Conservation (phyloP, 164 flowering plant genomes). For the Nelumbo lutea region DNA sequence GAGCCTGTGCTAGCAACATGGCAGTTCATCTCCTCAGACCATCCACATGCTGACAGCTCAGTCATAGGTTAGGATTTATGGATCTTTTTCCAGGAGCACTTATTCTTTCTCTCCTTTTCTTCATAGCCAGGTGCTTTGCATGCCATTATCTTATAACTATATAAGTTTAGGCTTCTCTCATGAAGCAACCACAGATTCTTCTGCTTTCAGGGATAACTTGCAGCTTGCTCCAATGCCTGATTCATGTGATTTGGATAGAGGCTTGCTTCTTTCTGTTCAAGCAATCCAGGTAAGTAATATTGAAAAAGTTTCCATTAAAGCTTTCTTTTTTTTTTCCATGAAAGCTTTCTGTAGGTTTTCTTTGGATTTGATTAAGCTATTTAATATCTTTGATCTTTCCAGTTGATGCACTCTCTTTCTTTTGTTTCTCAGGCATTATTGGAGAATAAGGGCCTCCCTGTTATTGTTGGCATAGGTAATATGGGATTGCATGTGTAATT, state of each 20-base stretch:
- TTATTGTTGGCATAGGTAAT: conserved; percentile 97
- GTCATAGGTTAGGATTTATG: conserved; percentile 33
- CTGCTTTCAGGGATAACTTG: conserved; percentile 73
- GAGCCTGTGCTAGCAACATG: conserved; percentile 86
- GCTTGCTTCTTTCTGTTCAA: conserved; percentile 95
- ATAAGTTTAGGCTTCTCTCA: conserved; percentile 47
- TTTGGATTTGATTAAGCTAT: neutral
- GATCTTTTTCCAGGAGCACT: conserved; percentile 3
- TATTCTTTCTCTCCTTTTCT: conserved; percentile 2
- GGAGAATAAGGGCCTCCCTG: conserved; percentile 92
- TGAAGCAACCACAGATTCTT: conserved; percentile 83
- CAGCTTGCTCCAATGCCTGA: conserved; percentile 97
- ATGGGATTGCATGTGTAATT: neutral
- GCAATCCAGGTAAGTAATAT: conserved; percentile 73
- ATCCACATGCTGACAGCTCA: conserved; percentile 35
- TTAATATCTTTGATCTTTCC: neutral
- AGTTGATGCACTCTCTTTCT: conserved; percentile 9
- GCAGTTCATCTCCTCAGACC: conserved; percentile 65
- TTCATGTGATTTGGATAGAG: conserved; percentile 90
- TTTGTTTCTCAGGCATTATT: conserved; percentile 72
- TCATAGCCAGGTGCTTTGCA: neutral
- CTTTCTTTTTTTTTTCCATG: neutral
- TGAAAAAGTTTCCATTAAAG: conserved; percentile 1
- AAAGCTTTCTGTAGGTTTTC: neutral
- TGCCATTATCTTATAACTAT: neutral